Conservation (phyloP, 208 protist genomes). For the Herpetomonas muscarum region DNA sequence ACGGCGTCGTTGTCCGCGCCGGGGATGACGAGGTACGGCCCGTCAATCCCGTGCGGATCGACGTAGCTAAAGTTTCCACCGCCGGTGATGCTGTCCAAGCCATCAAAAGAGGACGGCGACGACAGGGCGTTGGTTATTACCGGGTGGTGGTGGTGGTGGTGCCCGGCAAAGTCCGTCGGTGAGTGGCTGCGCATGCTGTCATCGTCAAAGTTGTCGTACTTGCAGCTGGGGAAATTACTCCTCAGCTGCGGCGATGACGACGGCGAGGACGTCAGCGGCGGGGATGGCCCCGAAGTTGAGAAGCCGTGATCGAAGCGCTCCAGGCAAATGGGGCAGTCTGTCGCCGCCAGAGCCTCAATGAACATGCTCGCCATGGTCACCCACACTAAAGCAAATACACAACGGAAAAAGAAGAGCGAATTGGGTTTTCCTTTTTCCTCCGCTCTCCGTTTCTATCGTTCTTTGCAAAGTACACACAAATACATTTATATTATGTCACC, state of each 20-base stretch:
- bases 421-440: background rate
- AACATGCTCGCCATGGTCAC: slow-evolving; percentile 9
- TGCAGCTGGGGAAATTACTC: too few species aligned
- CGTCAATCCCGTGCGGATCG: background rate
- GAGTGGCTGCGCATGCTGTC: too few species aligned
- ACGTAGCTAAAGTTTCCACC: background rate
- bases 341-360: slow-evolving; percentile 31
- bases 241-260: background rate
- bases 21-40: too few species aligned
- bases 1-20: background rate
- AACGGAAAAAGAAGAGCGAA: background rate
- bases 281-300: slow-evolving; percentile 8
- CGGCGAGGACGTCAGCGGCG: background rate
- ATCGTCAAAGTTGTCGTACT: too few species aligned
- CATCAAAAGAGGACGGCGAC: background rate
- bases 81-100: background rate
- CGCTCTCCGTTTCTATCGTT: too few species aligned
- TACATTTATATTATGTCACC: too few species aligned
- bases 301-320: slow-evolving; percentile 32
- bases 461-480: too few species aligned
- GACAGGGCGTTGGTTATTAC: background rate
- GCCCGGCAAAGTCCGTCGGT: too few species aligned
- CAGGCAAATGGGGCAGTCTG: slow-evolving; percentile 81
- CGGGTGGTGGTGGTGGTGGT: slow-evolving; percentile 9
- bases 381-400: background rate